Percentiles rank a stretch among this genome's conserved stretches.
Conservation (phyloP, 2,329 filamentous ascomycete genomes). For the Microascus cirrosus region DNA sequence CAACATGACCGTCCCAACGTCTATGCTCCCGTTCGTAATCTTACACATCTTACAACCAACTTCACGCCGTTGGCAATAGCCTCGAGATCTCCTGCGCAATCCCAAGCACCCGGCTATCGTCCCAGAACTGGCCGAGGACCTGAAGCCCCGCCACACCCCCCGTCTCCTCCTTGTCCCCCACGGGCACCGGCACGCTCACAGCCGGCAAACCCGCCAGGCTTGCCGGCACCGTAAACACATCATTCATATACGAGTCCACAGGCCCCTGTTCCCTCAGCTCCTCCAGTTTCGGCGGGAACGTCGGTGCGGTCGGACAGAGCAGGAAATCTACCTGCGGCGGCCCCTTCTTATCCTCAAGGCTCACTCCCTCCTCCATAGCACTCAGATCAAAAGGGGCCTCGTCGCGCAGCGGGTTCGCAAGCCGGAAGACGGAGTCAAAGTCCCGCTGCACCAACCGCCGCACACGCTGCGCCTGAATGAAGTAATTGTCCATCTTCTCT, state of each 20-base stretch:
- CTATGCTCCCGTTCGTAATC: not conserved
- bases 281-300: conserved; percentile 53
- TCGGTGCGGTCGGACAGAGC: conserved; percentile 77
- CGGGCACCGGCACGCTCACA: conserved; percentile 58
- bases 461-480: conserved; percentile 83
- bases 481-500: conserved; percentile 90
- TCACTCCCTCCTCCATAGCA: conserved; percentile 43
- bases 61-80: conserved; percentile 10
- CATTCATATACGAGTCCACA: conserved; percentile 79
- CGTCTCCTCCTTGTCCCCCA: conserved; percentile 15
- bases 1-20: not conserved
- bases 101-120: conserved; percentile 53
- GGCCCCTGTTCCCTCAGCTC: conserved; percentile 43
- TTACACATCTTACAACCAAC: not conserved
- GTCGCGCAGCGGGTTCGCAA: conserved; percentile 56
- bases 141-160: conserved; percentile 48
- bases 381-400: conserved; percentile 41
- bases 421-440: conserved; percentile 68
- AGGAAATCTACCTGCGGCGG: conserved; percentile 69
- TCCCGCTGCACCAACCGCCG: conserved; percentile 74
- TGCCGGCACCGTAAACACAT: conserved; percentile 91
- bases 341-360: conserved; percentile 43
- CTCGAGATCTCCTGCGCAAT: conserved; percentile 37
- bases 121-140: conserved; percentile 70
- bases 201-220: conserved; percentile 86